These are phyloP conservation scores for Micractinium sp. DNA, from an alignment of 139 green algal species.

Conservation along the genomic window DNA sequence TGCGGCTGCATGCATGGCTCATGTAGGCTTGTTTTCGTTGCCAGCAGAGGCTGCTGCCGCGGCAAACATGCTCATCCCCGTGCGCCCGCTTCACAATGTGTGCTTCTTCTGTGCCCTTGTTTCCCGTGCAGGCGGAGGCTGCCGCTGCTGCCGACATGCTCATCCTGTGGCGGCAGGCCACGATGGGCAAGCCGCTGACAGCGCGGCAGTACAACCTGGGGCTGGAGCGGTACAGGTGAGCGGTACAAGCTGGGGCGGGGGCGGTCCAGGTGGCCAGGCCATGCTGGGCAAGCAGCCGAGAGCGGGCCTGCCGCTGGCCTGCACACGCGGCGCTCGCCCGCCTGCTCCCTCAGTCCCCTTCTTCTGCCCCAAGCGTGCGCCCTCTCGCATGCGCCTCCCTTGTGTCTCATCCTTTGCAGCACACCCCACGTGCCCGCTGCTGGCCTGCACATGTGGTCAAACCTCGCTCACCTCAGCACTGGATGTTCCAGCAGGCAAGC, in stretches of 20 bases:
- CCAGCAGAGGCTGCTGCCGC: no score
- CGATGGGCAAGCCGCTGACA: background rate
- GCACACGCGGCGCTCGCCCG: background rate
- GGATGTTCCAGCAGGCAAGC: no score
- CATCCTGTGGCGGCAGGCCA: background rate
- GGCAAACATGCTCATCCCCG: no score
- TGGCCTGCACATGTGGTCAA: no score
- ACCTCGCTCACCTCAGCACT: no score
- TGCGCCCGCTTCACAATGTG: no score
- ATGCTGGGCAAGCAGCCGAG: background rate
- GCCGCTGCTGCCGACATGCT: conserved; percentile 16
- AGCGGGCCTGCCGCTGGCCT: background rate
- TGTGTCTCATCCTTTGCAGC: background rate
- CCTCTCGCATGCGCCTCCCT: background rate
- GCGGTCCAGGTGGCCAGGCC: background rate
- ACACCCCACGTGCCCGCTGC: background rate
- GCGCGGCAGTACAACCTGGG: conserved; percentile 8
- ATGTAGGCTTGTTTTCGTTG: no score
- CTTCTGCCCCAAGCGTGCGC: no score
- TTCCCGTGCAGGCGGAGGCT: background rate
- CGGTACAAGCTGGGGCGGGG: no score
- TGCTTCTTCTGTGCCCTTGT: background rate
- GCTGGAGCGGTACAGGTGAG: conserved; percentile 13
- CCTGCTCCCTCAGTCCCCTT: no score
- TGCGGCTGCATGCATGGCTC: no score